Conservation (phyloP, 1,284 basidiomycete species). For the Cryptococcus maquisensis region DNA sequence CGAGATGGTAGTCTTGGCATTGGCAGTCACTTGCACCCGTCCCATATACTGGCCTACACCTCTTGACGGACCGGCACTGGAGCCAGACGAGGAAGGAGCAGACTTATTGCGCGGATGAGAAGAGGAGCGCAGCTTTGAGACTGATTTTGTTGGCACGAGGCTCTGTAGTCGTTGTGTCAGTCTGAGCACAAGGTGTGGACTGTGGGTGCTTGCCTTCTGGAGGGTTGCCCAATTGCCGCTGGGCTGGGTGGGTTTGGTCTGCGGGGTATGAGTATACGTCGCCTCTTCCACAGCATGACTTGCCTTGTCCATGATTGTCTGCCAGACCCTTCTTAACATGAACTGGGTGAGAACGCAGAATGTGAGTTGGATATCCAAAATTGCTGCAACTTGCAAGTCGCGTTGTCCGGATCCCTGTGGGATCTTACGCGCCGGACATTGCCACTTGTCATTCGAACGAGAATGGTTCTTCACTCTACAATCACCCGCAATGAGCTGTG, state of each 20-base stretch:
- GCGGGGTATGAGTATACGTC: neutral
- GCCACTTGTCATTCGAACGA: neutral
- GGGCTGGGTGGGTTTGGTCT: neutral
- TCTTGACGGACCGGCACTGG: no score
- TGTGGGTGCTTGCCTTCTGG: slow-evolving; percentile 13
- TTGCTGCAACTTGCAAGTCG: neutral
- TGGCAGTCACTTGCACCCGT: neutral
- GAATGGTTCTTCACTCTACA: neutral
- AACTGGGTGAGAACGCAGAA: neutral
- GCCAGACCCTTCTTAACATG: slow-evolving; percentile 3
- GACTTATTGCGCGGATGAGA: no score
- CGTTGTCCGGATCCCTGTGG: neutral
- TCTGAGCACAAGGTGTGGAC: no score
- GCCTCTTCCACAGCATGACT: no score
- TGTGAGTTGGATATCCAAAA: neutral
- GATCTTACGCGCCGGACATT: neutral
- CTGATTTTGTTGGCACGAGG: no score
- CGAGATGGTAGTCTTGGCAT: neutral
- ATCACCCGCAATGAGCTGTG: slow-evolving; percentile 41
- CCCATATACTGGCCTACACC: neutral
- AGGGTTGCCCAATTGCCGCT: slow-evolving; percentile 25
- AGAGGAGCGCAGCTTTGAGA: no score
- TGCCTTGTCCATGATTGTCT: slow-evolving; percentile 10
- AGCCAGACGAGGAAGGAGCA: no score
- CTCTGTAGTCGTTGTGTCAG: no score